phyloP scores from a whole-genome alignment of 75 land plant genomes.

The Pinus tabuliformis region DNA sequence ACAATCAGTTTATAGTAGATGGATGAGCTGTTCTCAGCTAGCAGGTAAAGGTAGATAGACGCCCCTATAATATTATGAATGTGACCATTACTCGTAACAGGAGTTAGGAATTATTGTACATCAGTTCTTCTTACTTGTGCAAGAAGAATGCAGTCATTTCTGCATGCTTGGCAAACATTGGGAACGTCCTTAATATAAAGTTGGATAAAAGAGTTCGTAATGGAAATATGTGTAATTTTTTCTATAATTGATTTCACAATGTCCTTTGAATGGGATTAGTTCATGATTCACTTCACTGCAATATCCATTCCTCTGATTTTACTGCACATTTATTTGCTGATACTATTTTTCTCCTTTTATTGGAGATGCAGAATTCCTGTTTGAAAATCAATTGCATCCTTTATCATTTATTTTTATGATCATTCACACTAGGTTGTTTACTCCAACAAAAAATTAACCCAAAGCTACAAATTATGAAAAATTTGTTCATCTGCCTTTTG shows the following conservation, averaged over 20 bases:
- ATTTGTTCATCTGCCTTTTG: neutral
- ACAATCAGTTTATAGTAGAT: conserved; percentile 59
- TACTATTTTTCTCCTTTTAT: no score
- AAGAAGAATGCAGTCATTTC: neutral
- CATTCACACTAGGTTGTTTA: neutral
- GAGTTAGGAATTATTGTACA: neutral
- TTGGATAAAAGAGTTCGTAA: neutral
- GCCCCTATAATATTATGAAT: neutral
- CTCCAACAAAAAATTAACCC: neutral
- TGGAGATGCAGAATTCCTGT: neutral
- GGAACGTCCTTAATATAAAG: neutral
- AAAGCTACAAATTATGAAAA: neutral
- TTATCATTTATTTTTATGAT: neutral
- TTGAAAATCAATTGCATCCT: conserved; percentile 2
- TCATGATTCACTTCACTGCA: neutral
- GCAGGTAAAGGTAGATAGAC: neutral
- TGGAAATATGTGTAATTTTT: neutral
- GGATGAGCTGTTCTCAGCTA: conserved; percentile 16
- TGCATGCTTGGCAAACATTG: neutral
- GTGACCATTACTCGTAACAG: neutral
- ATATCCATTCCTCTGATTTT: neutral
- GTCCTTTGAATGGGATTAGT: neutral
- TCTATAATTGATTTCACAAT: neutral
- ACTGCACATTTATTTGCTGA: neutral
- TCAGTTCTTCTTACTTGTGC: neutral